Evolutionary conservation across 202 grass and related monocot species (phyloP).

Genomic region (Carex arenaria): DNA sequence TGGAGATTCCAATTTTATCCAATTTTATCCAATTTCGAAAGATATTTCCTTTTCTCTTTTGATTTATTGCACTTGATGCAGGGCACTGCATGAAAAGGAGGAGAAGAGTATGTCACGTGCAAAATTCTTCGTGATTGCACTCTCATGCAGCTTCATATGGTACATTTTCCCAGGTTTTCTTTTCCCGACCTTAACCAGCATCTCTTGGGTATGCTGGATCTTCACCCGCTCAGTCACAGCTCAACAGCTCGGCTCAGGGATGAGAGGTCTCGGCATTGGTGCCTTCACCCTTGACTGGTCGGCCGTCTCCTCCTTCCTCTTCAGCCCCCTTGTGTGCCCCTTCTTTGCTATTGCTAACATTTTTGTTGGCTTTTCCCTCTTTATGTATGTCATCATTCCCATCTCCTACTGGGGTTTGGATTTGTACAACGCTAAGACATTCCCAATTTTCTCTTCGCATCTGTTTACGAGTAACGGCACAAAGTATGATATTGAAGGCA

Average conservation of each 20-base stretch:
- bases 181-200: constrained; percentile 41
- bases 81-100: constrained; percentile 86
- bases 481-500: constrained; percentile 56
- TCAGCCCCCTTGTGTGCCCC: constrained; percentile 58
- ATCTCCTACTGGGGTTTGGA: constrained; percentile 54
- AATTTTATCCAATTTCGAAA: not conserved
- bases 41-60: not conserved
- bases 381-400: constrained; percentile 57
- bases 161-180: constrained; percentile 70
- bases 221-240: constrained; percentile 65
- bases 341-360: constrained; percentile 80
- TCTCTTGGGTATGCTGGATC: constrained; percentile 85
- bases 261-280: constrained; percentile 58
- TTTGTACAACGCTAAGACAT: constrained; percentile 54
- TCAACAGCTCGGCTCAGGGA: constrained; percentile 74
- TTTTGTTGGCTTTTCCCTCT: constrained; percentile 41
- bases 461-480: constrained; percentile 42
- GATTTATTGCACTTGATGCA: constrained; percentile 17
- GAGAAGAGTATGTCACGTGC: constrained; percentile 48
- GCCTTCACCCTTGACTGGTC: constrained; percentile 79
- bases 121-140: constrained; percentile 84
- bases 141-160: constrained; percentile 79
- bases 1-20: not conserved
- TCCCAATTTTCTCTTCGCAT: constrained; percentile 59
- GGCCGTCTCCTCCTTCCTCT: constrained; percentile 48